Base-by-base conservation (phyloP, 352 stramenopile genomes). In the Phytophthora sansomeana region DNA sequence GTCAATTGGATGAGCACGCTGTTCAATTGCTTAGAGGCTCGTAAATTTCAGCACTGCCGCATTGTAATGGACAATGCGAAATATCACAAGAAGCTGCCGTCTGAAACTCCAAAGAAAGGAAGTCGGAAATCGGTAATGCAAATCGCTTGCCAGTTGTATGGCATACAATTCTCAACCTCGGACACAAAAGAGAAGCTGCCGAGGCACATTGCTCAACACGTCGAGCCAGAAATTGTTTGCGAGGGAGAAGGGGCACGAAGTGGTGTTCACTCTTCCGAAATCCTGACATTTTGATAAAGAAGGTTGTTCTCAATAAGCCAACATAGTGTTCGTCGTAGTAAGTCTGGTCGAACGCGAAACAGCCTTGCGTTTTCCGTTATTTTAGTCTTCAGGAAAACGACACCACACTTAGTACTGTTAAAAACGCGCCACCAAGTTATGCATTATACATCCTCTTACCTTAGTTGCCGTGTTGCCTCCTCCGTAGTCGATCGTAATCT, bases 251-350 rank as follows among this genome's bases (percentile, higher is more conserved):
- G 41, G 21, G 6, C 41, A 47, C 21, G 41, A 47, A 19, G n/a
- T 47, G 14, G 41, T 47, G 41, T 47, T 47, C 41, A 47, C 41
- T 26, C 41, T 19, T n/a, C 41, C 41, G 39, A 46, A 46, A 46
- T 46, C 1, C 39, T 29, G 13, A 46, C 39, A 26, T 26, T 1
- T 26, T 9, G 7, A 24, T 36, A 36, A 6, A 32, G 44, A 21
- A n/a, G 17, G 28, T 46, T 46, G 6, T 29, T 29, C 6, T 13
- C 6, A n/a, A 46, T 46, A 6, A 46, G 10, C 17, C 39, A 46
- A n/a, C 9, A 9, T n/a, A 46, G 19, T 28, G 39, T n/a, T 28
- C 39, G 39, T 10, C 17, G 39, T 28, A 46, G 9, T n/a, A 46
- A 14, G 13, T 28, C 17, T 0, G 17, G 39, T 6, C 39, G 39